phyloP scores from a whole-genome alignment of 2,329 filamentous ascomycete species.

The Alternaria angustiovoidea region DNA sequence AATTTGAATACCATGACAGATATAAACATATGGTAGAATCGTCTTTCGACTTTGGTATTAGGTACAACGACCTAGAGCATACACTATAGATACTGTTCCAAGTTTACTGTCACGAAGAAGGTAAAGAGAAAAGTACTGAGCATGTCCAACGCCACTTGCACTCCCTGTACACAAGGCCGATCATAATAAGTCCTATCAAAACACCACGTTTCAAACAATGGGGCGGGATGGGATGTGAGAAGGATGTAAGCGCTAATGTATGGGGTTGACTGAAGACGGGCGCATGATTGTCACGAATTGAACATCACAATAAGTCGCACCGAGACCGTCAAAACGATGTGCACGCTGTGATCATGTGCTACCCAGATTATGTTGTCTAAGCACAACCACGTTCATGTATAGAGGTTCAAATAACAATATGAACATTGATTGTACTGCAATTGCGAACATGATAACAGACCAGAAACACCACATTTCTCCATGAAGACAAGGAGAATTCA shows the following conservation, averaged over 20 bases:
- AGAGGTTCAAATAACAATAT: not conserved
- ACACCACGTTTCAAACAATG: not conserved
- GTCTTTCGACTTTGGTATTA: not conserved
- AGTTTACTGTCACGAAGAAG: not conserved
- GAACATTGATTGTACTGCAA: not conserved
- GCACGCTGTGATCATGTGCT: not conserved
- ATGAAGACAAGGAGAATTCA: not conserved
- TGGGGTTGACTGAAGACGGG: not conserved
- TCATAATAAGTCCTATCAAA: not conserved
- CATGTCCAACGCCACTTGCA: not conserved
- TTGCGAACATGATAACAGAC: conserved; percentile 1
- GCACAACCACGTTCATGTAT: not conserved
- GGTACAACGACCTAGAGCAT: not conserved
- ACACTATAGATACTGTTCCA: not conserved
- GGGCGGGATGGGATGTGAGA: not conserved
- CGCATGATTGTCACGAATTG: not conserved
- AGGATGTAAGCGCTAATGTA: not conserved
- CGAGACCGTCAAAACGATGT: not conserved
- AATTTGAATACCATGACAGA: not conserved
- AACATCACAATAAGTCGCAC: not conserved
- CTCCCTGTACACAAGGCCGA: not conserved
- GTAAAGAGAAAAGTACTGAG: not conserved
- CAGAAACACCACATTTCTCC: conserved; percentile 6
- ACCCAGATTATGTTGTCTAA: not conserved
- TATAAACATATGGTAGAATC: not conserved